These are phyloP conservation scores for Xanthoconium purpureum DNA, from an alignment of 768 basidiomycete species.

Conservation along the genomic window DNA sequence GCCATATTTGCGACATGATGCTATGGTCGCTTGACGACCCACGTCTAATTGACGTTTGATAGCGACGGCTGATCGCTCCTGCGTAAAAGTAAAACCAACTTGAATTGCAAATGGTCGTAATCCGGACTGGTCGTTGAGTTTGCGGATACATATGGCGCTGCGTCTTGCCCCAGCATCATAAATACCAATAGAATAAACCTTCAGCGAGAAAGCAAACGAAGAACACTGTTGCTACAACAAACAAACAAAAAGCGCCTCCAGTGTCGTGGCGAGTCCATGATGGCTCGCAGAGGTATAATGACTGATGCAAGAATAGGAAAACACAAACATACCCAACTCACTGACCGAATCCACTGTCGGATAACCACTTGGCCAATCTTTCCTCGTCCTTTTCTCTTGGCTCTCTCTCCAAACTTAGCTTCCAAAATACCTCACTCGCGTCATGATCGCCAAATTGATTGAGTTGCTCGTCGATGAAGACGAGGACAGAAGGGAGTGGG, in stretches of 20 bases:
- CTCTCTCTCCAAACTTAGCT: constrained; percentile 48
- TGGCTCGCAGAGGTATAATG: neutral
- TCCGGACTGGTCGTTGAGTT: neutral
- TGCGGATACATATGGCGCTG: too few relatives aligned
- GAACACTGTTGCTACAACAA: neutral
- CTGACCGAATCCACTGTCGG: constrained; percentile 38
- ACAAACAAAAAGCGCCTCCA: neutral
- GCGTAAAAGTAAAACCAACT: neutral
- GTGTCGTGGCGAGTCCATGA: constrained; percentile 5
- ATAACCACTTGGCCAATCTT: constrained; percentile 39
- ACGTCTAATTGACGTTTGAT: neutral
- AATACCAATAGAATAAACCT: neutral
- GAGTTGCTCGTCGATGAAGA: constrained; percentile 43
- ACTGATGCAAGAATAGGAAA: neutral
- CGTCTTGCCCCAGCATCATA: neutral
- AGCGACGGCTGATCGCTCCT: neutral
- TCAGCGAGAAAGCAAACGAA: neutral
- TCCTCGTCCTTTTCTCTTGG: constrained; percentile 56
- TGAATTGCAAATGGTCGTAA: neutral
- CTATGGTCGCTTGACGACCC: too few relatives aligned
- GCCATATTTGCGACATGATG: too few relatives aligned
- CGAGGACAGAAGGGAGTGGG: constrained; percentile 40
- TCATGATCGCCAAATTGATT: constrained; percentile 35
- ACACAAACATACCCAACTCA: constrained; percentile 13
- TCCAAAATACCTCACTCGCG: constrained; percentile 38